Conservation (phyloP, 179 eudicot genomes). For the Silene noctiflora region DNA sequence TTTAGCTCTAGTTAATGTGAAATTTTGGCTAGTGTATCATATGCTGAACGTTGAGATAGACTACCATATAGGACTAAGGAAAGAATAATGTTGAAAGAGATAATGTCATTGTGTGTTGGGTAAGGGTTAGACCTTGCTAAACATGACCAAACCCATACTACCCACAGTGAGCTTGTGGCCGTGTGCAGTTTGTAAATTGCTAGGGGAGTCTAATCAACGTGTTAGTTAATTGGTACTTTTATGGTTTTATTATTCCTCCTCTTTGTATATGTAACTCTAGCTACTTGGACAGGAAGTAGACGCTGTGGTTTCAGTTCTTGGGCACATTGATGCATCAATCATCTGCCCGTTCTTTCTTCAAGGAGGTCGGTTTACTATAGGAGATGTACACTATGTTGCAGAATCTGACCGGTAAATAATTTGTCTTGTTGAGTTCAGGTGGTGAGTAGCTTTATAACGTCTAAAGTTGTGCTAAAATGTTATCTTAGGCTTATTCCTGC, state of each 20-base stretch:
- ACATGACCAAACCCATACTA: not conserved
- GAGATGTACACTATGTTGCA: conserved; percentile 89
- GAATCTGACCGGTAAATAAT: conserved; percentile 65
- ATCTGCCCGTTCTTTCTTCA: conserved; percentile 97
- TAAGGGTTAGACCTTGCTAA: not conserved
- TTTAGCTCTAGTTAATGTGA: too few species aligned
- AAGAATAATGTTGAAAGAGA: too few species aligned
- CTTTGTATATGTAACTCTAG: conserved; percentile 13
- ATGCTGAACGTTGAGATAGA: too few species aligned
- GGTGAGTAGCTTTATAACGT: conserved; percentile 13
- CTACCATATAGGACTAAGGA: too few species aligned
- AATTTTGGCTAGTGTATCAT: too few species aligned
- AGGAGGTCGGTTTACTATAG: conserved; percentile 95
- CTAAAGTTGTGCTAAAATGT: conserved; percentile 16
- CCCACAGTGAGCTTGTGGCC: not conserved
- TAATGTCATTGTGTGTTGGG: too few species aligned
- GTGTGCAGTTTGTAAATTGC: too few species aligned
- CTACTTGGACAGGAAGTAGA: conserved; percentile 66
- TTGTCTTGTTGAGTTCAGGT: not conserved
- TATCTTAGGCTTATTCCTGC: conserved; percentile 89
- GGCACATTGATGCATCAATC: conserved; percentile 91
- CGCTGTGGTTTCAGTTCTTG: conserved; percentile 88
- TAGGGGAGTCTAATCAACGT: not conserved
- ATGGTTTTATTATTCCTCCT: not conserved
- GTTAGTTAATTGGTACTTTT: conserved; percentile 1